Base-by-base conservation (phyloP, 2,329 filamentous ascomycete genomes). In the Aspergillus arachidicola region DNA sequence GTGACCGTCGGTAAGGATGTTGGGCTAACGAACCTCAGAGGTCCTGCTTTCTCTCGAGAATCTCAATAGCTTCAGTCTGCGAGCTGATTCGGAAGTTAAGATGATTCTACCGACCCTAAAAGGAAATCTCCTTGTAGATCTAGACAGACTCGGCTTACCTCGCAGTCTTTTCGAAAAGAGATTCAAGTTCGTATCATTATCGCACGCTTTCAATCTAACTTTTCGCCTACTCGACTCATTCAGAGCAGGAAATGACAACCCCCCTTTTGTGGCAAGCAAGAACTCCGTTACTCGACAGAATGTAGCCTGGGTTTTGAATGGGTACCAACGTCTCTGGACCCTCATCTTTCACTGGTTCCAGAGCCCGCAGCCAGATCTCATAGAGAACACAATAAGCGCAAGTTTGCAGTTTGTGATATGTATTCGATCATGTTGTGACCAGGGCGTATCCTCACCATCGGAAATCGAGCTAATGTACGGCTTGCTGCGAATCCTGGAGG, bases 11-110 rank as follows among this genome's bases (percentile, higher is more conserved):
- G 59, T 19, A 34, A 28, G 36, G 43, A 48, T 54, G 38, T 55
- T 41, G 26, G 23, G 62, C 69, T 73, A 64, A 75, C 64, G 19
- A 36, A 41, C 51, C 58, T 41, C 67, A 86, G 85, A 82, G 67
- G 77, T 84, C 16, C 59, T 85, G 16, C 69, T 68, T 59, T 76
- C 78, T 19, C 66, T 85, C 45, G 81, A 84, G 62, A 64, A 63
- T 38, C 60, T 69, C 3, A 67, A 75, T 48, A 32, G 58, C 41
- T 64, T 61, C 21, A 61, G 58, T 14, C 53, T 57, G 30, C 64
- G 53, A 32, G 59, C 61, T 32, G 30, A 62, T 23, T 63, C 50
- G 36, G 34, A 50, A 21, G 38, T 54, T 34, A 68, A 63, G 19
- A 36, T 75, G 26, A 69, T 64, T 41, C 59, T 79, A 59, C 77